Evolutionary conservation across 371 early-diverging fungal species (phyloP), one percentile per base, ranked within the genome.

Genomic region (Rhizopus microsporus): DNA sequence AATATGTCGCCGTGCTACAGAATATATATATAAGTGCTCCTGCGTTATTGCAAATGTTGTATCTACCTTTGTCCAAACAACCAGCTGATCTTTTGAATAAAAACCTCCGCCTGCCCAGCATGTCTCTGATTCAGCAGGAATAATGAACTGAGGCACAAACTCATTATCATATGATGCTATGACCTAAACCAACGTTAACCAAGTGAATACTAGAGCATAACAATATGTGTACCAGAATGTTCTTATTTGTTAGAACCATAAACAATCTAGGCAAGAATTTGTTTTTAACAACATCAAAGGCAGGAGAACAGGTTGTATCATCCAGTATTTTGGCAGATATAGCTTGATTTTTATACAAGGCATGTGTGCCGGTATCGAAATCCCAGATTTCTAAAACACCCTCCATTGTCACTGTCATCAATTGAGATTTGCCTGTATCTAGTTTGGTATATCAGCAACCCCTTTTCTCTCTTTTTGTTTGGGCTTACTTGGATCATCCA

Each of bases 401-500:
- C 50, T 79, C 76, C 37, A 77, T 73, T 3, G 77, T 76, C 2
- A 70, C 49, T 3, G 81, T 77, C 34, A 79, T 46, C 3, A 80
- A 56, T 39, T 70, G 56, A 16, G 61, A 49, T 5, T 65, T 48
- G 9, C 59, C 34, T 16, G 56, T 47, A 42, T 45, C 75, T 48
- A 50, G 38, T 17, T 3, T 16, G 31, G 40, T 40, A 51, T 16
- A 16, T 31, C 50, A 37, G 33, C 34, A 12, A 39, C 32, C n/a
- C 1, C 3, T 44, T 51, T 35, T 15, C 31, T 49, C 23, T 13
- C 35, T 37, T 5, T 29, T 7, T 30, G 16, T 54, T 16, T 32
- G 15, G 9, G 35, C 67, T 55, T 77, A 87, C 88, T 84, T 59
- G 80, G 68, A 45, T 78, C 81, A 60, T 74, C 80, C 16, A 87